Percentiles rank a stretch among this genome's conserved stretches.
These are phyloP conservation scores for Podospora australis DNA, from an alignment of 495 filamentous ascomycete species.

Conservation along the genomic window DNA sequence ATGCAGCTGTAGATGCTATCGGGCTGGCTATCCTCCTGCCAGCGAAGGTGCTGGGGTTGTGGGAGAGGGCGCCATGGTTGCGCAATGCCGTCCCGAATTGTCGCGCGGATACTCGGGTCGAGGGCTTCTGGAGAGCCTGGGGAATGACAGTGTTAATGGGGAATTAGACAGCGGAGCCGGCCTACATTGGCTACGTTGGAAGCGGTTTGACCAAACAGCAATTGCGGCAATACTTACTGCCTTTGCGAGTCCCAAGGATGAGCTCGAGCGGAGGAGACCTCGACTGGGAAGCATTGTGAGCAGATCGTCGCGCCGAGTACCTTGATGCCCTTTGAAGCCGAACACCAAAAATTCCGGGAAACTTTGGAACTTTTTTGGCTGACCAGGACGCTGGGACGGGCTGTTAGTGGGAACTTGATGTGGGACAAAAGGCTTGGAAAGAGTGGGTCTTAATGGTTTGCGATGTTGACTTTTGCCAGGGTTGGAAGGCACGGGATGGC, in stretches of 20 bases:
- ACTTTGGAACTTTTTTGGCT: slow-evolving; percentile 11
- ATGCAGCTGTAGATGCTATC: too few relatives aligned
- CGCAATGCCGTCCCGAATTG: slow-evolving; percentile 28
- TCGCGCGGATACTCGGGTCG: slow-evolving; percentile 12
- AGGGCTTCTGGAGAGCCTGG: slow-evolving; percentile 13
- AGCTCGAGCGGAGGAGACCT: slow-evolving; percentile 40
- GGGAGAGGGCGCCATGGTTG: not conserved
- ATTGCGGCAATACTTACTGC: slow-evolving; percentile 16
- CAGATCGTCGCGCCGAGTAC: slow-evolving; percentile 3
- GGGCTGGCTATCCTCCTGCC: slow-evolving; percentile 18
- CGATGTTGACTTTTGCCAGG: too few relatives aligned
- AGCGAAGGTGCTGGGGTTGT: not conserved
- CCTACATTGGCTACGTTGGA: too few relatives aligned
- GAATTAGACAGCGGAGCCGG: not conserved
- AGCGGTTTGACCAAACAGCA: too few relatives aligned
- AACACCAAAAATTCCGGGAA: slow-evolving; percentile 8
- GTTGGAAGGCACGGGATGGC: too few relatives aligned
- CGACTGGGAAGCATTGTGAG: slow-evolving; percentile 50
- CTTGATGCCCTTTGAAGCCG: not conserved
- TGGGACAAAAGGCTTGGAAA: too few relatives aligned
- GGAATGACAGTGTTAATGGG: not conserved
- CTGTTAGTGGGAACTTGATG: too few relatives aligned
- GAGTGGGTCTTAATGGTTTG: too few relatives aligned
- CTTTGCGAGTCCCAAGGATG: slow-evolving; percentile 34
- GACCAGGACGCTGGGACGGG: too few relatives aligned